Conservation (phyloP, 176 grass and related monocot species). For the Saccharum officinarum region DNA sequence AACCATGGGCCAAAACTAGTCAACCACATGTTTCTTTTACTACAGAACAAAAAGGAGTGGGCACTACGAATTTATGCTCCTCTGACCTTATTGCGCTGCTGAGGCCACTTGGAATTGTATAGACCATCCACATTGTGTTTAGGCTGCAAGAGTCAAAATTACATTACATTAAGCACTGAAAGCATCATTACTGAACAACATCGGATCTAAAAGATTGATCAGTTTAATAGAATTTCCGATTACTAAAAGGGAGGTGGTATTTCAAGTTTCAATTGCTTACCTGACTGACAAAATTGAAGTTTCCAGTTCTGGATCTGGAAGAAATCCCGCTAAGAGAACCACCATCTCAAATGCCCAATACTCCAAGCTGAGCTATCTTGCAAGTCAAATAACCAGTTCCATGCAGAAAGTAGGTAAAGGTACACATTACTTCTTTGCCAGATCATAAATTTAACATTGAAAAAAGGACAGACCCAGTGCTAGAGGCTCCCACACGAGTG, state of each 20-base stretch:
- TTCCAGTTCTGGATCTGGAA: slow-evolving; percentile 83
- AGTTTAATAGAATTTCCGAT: neutral
- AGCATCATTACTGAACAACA: neutral
- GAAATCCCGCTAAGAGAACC: slow-evolving; percentile 84
- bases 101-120: slow-evolving; percentile 93
- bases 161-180: neutral
- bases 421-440: neutral
- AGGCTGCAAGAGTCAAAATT: slow-evolving; percentile 42
- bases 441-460: no score
- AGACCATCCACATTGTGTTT: slow-evolving; percentile 98
- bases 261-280: slow-evolving; percentile 36
- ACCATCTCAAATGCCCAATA: slow-evolving; percentile 99
- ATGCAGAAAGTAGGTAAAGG: slow-evolving; percentile 19
- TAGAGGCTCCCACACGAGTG: no score
- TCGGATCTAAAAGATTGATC: neutral
- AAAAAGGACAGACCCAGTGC: no score
- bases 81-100: slow-evolving; percentile 76
- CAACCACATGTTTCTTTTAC: neutral
- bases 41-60: neutral
- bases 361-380: slow-evolving; percentile 60
- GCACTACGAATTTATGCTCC: neutral
- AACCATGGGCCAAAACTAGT: slow-evolving; percentile 3
- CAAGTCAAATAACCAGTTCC: slow-evolving; percentile 24
- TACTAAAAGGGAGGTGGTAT: neutral
- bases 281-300: slow-evolving; percentile 92